These are phyloP conservation scores for Neoboletus magnificus DNA, from an alignment of 768 basidiomycete species.

Conservation along the genomic window DNA sequence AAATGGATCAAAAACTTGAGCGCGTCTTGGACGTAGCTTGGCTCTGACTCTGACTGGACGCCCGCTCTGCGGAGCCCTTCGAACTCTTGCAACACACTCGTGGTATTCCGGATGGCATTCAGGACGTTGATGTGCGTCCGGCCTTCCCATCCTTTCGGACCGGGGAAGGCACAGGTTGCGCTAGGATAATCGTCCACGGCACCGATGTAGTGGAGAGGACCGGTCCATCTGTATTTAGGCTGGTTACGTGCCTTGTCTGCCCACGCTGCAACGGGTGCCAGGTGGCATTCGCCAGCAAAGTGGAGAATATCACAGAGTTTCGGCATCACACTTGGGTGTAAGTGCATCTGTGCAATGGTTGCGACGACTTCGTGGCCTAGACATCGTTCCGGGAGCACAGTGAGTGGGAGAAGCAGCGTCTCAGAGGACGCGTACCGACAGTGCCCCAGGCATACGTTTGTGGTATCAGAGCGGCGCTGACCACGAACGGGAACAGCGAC, in stretches of 20 bases:
- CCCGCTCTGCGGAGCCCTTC: conserved; percentile 20
- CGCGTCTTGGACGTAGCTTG: conserved; percentile 62
- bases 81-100: conserved; percentile 55
- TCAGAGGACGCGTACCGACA: conserved; percentile 29
- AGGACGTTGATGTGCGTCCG: conserved; percentile 61
- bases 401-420: background rate
- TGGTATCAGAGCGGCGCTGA: conserved; percentile 22
- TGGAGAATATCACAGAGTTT: conserved; percentile 69
- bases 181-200: conserved; percentile 76
- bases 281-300: conserved; percentile 56
- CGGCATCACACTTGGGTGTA: conserved; percentile 67
- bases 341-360: conserved; percentile 90
- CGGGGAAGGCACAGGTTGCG: conserved; percentile 73
- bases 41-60: conserved; percentile 13
- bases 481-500: conserved; percentile 10
- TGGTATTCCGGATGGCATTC: conserved; percentile 75
- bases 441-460: conserved; percentile 38
- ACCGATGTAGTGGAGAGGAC: conserved; percentile 71
- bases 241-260: conserved; percentile 65
- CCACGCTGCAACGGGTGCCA: conserved; percentile 86
- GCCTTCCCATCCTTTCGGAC: conserved; percentile 70
- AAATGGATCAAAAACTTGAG: conserved; percentile 94
- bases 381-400: background rate
- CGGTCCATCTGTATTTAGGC: conserved; percentile 65
- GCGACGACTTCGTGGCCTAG: conserved; percentile 89